A percentile compares a stretch with the other conserved stretches of the same genome.
phyloP scores from a whole-genome alignment of 2,329 filamentous ascomycete species.

The Ceratocystis destructans region DNA sequence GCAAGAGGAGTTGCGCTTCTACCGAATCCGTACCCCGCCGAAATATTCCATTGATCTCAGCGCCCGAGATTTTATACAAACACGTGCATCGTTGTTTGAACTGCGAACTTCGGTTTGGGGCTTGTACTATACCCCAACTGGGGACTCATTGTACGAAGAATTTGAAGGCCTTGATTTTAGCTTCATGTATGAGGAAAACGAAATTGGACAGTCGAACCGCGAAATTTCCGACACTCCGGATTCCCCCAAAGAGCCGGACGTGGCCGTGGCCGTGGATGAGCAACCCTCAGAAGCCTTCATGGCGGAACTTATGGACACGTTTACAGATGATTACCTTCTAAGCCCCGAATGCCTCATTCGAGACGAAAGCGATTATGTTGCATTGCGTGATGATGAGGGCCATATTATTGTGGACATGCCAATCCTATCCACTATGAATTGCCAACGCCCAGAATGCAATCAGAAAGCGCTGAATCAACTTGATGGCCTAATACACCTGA shows the following conservation, averaged over 20 bases:
- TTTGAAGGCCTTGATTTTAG: neutral
- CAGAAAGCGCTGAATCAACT: neutral
- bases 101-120: neutral
- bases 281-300: neutral
- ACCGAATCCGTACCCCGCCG: neutral
- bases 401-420: neutral
- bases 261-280: too few relatives aligned
- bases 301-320: neutral
- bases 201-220: neutral
- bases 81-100: neutral
- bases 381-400: neutral
- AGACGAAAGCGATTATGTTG: too few relatives aligned
- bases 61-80: neutral
- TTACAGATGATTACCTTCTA: neutral
- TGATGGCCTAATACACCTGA: neutral
- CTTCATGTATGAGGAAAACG: neutral
- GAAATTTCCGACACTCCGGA: neutral
- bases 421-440: too few relatives aligned
- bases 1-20: neutral
- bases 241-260: neutral
- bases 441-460: neutral
- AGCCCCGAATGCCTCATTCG: neutral
- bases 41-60: neutral
- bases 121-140: neutral
- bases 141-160: neutral